Evolutionary conservation across 2,329 filamentous ascomycete species (phyloP), one percentile per base, ranked within the genome.

Genomic region (Ploettnerulaceae sp.): DNA sequence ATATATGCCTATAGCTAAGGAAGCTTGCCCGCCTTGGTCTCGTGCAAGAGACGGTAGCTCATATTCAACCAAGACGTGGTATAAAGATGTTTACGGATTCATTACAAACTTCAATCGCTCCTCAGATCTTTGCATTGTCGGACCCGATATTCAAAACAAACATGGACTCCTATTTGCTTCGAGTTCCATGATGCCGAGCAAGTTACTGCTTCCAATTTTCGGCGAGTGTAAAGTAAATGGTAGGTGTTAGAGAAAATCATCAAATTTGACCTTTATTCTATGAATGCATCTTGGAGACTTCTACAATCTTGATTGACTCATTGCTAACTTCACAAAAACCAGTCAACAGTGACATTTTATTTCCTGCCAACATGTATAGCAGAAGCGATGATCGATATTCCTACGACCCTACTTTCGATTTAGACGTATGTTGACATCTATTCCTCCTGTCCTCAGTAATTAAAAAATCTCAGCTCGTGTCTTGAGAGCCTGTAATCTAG

Each of bases 361-460:
- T 82, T 52, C 79, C 79, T 1, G 77, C 77, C 4, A 79, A 76
- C 58, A 81, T 80, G 75, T 85, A 85, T 58, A 75, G 81, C 52
- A 71, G 71, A 14, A 65, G 74, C 7, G 76, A 83, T 57, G 67
- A 70, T 5, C 72, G 75, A 35, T 84, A 84, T 62, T 73, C 71
- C 1, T 81, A 81, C 43, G 73, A 77, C 42, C 61, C 69, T 6
- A 65, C 65, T 7, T 74, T 75, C 47, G 81, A 82, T 34, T 68
- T 74, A 9, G 61, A 68, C 4, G n/a, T n/a, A n/a, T n/a, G n/a
- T n/a, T n/a, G n/a, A n/a, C n/a, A n/a, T n/a, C n/a, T n/a, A n/a
- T n/a, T n/a, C n/a, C n/a, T n/a, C n/a, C n/a, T n/a, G n/a, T n/a
- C n/a, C n/a, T n/a, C n/a, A n/a, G n/a, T n/a, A n/a, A n/a, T n/a